Percentiles rank a stretch among this genome's conserved stretches.
Evolutionary conservation across 2,329 filamentous ascomycete species (phyloP).

Genomic region (Trichophyton schoenleinii): DNA sequence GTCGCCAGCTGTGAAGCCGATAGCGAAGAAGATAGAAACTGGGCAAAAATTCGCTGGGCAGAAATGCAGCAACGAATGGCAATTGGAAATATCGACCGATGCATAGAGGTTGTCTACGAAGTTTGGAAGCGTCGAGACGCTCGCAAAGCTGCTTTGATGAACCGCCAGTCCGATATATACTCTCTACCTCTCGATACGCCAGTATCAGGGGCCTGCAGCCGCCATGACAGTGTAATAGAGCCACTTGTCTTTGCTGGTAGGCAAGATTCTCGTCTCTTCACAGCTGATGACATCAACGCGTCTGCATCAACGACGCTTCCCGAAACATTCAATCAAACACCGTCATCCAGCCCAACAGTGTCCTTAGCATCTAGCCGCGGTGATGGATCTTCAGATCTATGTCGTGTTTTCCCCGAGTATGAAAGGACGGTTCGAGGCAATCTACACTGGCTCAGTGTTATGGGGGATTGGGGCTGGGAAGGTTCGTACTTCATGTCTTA

Average conservation of each 20-base stretch:
- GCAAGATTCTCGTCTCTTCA: neutral
- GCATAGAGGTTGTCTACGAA: slow-evolving; percentile 51
- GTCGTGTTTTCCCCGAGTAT: slow-evolving; percentile 38
- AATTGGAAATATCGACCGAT: slow-evolving; percentile 56
- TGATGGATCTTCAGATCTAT: slow-evolving; percentile 19
- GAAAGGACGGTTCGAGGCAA: slow-evolving; percentile 53
- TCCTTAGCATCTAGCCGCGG: slow-evolving; percentile 1
- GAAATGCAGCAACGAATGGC: slow-evolving; percentile 50
- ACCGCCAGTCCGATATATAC: slow-evolving; percentile 17
- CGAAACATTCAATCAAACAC: neutral
- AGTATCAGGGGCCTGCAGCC: slow-evolving; percentile 4
- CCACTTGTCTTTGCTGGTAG: neutral
- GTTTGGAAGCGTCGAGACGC: slow-evolving; percentile 54
- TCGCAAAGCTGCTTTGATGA: slow-evolving; percentile 33
- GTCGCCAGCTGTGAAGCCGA: slow-evolving; percentile 54
- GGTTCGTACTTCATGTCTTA: slow-evolving; percentile 29
- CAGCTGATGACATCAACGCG: neutral
- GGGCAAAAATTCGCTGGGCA: slow-evolving; percentile 52
- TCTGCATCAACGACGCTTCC: neutral
- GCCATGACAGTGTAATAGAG: neutral
- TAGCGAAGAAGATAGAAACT: slow-evolving; percentile 47
- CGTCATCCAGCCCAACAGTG: neutral
- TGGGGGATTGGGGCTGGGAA: slow-evolving; percentile 63
- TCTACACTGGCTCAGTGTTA: slow-evolving; percentile 58
- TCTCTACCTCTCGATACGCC: slow-evolving; percentile 15